These are phyloP conservation scores for Trichoderma virens DNA, from an alignment of 495 filamentous ascomycete genomes.

Conservation along the genomic window DNA sequence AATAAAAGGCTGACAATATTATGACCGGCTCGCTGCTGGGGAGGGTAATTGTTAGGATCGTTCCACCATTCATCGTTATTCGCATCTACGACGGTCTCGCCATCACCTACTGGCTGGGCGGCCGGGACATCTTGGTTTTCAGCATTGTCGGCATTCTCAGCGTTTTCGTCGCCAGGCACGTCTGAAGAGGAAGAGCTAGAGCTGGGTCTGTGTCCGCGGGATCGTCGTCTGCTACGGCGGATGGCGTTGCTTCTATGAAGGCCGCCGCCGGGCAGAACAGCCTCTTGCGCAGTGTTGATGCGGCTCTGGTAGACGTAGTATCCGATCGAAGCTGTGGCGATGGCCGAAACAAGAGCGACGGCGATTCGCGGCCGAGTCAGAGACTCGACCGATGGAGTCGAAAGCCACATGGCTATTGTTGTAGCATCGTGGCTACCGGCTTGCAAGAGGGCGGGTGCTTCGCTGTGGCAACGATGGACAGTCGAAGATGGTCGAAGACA, in stretches of 20 bases:
- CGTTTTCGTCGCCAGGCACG: constrained; percentile 31
- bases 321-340: constrained; percentile 28
- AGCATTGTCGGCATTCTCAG: constrained; percentile 19
- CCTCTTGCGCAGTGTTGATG: constrained; percentile 14
- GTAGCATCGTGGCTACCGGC: constrained; percentile 1
- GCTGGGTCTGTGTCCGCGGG: constrained; percentile 18
- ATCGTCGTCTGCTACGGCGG: constrained; percentile 31
- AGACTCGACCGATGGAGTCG: constrained; percentile 32
- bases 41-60: constrained; percentile 26
- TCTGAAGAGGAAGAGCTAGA: constrained; percentile 32
- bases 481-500: background rate
- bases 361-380: constrained; percentile 34
- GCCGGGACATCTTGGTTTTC: background rate
- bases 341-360: constrained; percentile 28
- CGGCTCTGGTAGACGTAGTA: constrained; percentile 33
- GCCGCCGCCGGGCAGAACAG: constrained; percentile 12
- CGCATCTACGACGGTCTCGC: constrained; percentile 50
- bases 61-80: constrained; percentile 52
- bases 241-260: constrained; percentile 55
- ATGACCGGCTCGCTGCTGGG: constrained; percentile 57
- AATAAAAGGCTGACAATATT: constrained; percentile 67
- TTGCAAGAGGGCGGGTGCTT: background rate
- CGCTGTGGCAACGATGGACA: background rate
- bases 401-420: constrained; percentile 25
- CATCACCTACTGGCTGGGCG: constrained; percentile 36